Conservation (phyloP, 805 yeast genomes). For the Teunomyces pallodes region DNA sequence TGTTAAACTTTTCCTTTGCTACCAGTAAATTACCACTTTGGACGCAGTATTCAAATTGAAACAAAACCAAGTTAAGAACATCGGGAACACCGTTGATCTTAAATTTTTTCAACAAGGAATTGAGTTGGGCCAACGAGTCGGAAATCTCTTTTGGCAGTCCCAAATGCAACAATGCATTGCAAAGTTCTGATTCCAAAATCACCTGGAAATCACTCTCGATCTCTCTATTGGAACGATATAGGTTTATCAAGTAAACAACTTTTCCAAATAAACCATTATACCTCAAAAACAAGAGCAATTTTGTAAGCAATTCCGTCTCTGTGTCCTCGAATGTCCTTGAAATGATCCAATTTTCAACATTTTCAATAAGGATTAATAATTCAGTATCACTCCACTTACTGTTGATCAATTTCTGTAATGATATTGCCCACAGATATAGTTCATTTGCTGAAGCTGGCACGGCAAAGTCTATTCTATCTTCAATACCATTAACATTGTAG, state of each 20-base stretch:
- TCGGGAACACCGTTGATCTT: slow-evolving; percentile 10
- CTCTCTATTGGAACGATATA: slow-evolving; percentile 12
- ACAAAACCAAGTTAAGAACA: slow-evolving; percentile 23
- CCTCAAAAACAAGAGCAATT: slow-evolving; percentile 20
- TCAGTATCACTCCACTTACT: slow-evolving; percentile 19
- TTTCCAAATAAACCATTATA: slow-evolving; percentile 25
- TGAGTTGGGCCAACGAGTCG: slow-evolving; percentile 14
- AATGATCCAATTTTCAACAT: slow-evolving; percentile 13
- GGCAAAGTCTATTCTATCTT: background rate
- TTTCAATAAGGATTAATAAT: background rate
- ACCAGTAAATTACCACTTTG: slow-evolving; percentile 13
- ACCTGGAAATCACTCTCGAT: slow-evolving; percentile 1
- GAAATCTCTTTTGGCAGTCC: slow-evolving; percentile 11
- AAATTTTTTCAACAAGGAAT: slow-evolving; percentile 10
- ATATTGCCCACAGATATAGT: slow-evolving; percentile 15
- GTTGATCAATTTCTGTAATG: slow-evolving; percentile 20
- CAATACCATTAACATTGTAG: slow-evolving; percentile 18
- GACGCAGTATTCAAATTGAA: slow-evolving; percentile 29
- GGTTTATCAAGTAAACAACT: slow-evolving; percentile 18
- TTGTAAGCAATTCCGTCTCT: slow-evolving; percentile 29
- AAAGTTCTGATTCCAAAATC: slow-evolving; percentile 12
- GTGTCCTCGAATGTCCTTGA: background rate
- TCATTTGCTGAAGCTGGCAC: background rate
- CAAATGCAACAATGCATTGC: slow-evolving; percentile 8
- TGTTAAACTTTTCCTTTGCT: slow-evolving; percentile 22